Evolutionary conservation across 305 asterid species (phyloP).

Genomic region (Solanum hybrid): DNA sequence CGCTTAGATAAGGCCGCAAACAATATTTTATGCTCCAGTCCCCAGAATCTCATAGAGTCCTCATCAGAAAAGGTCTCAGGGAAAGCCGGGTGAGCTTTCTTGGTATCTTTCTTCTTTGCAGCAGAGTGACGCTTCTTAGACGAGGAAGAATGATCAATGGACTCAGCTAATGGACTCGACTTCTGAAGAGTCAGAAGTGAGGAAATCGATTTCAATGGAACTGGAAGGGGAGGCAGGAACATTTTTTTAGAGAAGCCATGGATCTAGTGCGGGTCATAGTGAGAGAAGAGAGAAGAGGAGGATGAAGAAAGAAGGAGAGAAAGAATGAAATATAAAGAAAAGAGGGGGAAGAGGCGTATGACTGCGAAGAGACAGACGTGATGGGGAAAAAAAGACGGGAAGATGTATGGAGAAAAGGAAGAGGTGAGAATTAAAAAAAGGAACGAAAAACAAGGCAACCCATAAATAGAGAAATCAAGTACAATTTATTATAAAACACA

Average conservation of each 20-base stretch:
- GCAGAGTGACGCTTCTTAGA: background rate
- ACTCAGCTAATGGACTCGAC: background rate
- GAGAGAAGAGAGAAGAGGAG: background rate
- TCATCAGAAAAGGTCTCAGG: background rate
- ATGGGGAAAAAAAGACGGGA: background rate
- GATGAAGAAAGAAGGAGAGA: background rate
- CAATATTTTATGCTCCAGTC: background rate
- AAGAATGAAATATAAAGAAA: too few species aligned
- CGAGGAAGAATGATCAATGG: background rate
- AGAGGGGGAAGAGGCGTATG: too few species aligned
- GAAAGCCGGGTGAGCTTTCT: background rate
- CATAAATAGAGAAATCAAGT: background rate
- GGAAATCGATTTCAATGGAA: background rate
- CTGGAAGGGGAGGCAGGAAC: background rate
- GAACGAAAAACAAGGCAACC: background rate
- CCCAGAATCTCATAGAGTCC: background rate
- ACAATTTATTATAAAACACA: background rate
- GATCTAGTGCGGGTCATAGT: background rate
- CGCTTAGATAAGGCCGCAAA: too few species aligned
- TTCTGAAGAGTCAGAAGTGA: background rate
- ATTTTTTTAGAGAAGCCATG: background rate
- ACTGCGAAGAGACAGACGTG: background rate
- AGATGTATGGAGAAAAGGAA: background rate
- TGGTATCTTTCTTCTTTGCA: background rate
- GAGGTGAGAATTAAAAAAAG: background rate